Conservation (phyloP, 768 basidiomycete genomes). For the Megacollybia marginata region DNA sequence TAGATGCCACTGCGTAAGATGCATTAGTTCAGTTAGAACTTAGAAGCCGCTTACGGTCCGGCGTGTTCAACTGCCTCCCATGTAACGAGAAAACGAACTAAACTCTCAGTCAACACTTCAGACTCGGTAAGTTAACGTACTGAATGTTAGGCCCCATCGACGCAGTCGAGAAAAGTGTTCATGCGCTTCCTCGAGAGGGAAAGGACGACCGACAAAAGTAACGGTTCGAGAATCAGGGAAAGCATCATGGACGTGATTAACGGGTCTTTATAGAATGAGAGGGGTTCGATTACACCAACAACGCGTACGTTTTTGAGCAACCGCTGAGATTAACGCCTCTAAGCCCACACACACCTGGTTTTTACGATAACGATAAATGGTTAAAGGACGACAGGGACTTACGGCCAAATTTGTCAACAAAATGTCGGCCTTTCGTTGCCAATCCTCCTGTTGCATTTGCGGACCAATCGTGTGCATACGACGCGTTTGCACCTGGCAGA, state of each 20-base stretch:
- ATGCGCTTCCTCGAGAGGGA: slow-evolving; percentile 82
- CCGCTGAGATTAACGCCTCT: slow-evolving; percentile 87
- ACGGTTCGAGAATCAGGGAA: slow-evolving; percentile 64
- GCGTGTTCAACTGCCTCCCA: slow-evolving; percentile 97
- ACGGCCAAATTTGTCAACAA: slow-evolving; percentile 74
- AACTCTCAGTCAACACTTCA: background rate
- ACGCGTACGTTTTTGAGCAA: slow-evolving; percentile 68
- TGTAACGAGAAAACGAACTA: slow-evolving; percentile 88
- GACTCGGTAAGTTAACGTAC: slow-evolving; percentile 35
- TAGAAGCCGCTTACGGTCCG: slow-evolving; percentile 62
- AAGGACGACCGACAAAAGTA: slow-evolving; percentile 87
- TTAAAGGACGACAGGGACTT: too few relatives aligned
- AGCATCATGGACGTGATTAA: slow-evolving; percentile 54
- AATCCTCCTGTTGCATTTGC: slow-evolving; percentile 48
- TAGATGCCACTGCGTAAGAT: slow-evolving; percentile 58
- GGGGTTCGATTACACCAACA: background rate
- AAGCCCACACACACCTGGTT: slow-evolving; percentile 49
- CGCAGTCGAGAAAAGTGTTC: slow-evolving; percentile 75
- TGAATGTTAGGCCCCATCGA: slow-evolving; percentile 83
- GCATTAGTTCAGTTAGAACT: background rate
- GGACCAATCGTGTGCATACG: slow-evolving; percentile 76
- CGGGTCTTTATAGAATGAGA: slow-evolving; percentile 39
- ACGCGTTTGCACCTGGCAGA: slow-evolving; percentile 34
- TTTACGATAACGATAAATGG: too few relatives aligned
- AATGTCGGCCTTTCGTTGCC: slow-evolving; percentile 64